phyloP scores from a whole-genome alignment of 495 filamentous ascomycete species.

The Platismatia glauca region DNA sequence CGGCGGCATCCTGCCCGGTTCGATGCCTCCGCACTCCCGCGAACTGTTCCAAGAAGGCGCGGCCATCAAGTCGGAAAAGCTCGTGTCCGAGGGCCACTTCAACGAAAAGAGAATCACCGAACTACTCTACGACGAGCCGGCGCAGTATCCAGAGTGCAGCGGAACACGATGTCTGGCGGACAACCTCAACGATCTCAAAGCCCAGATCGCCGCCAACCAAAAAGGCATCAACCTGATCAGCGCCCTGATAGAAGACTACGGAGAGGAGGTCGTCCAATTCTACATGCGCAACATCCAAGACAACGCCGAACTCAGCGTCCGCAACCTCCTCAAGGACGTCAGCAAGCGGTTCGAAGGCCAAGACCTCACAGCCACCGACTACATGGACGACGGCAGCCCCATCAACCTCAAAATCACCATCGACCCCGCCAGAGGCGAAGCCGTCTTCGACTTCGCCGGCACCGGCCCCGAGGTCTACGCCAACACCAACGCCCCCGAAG shows the following conservation, averaged over 20 bases:
- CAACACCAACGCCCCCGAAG: conserved; percentile 91
- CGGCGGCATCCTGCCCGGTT: conserved; percentile 88
- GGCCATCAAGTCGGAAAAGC: conserved; percentile 85
- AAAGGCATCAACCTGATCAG: conserved; percentile 90
- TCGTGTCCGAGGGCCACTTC: conserved; percentile 83
- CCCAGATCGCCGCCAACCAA: conserved; percentile 91
- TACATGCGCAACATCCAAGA: conserved; percentile 94
- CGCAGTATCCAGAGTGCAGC: conserved; percentile 75
- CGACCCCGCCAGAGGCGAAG: conserved; percentile 71
- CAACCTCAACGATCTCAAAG: conserved; percentile 93
- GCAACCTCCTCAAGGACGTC: conserved; percentile 73
- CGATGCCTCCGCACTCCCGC: conserved; percentile 90
- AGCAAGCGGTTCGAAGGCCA: conserved; percentile 66
- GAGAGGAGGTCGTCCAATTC: conserved; percentile 82
- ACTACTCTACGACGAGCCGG: conserved; percentile 73
- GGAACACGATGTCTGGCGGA: conserved; percentile 86
- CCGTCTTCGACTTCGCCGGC: conserved; percentile 81
- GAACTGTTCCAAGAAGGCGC: conserved; percentile 95
- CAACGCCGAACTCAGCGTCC: conserved; percentile 81
- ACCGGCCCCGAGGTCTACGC: conserved; percentile 91
- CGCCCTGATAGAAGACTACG: conserved; percentile 78
- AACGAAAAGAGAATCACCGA: conserved; percentile 81
- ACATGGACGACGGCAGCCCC: conserved; percentile 90
- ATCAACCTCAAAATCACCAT: conserved; percentile 81
- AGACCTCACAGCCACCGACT: conserved; percentile 65